Conservation (phyloP, 257 asterid species). For the Capsicum pubescens region DNA sequence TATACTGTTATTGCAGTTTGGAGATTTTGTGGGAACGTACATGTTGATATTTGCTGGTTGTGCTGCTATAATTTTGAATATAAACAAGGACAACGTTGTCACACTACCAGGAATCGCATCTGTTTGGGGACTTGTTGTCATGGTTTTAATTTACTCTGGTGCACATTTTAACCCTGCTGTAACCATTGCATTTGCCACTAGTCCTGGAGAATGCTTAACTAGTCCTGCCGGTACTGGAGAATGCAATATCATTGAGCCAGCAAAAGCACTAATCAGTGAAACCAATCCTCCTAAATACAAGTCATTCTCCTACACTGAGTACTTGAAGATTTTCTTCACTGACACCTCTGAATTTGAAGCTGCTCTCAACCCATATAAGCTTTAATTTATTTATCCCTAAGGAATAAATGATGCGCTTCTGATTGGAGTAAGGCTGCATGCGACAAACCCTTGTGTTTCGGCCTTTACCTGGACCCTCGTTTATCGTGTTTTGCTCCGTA, state of each 20-base stretch:
- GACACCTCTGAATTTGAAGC: conserved; percentile 20
- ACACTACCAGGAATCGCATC: no score
- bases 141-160: no score
- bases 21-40: conserved; percentile 44
- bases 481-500: no score
- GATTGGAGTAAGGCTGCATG: not conserved
- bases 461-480: no score
- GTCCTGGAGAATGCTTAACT: not conserved
- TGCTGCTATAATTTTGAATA: conserved; percentile 38
- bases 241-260: conserved; percentile 1
- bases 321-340: not conserved
- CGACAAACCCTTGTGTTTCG: no score
- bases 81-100: conserved; percentile 30
- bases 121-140: no score
- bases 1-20: conserved; percentile 28
- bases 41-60: conserved; percentile 44
- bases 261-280: not conserved
- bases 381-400: not conserved
- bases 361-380: conserved; percentile 1
- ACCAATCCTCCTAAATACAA: not conserved
- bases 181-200: no score
- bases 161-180: no score
- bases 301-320: conserved; percentile 19
- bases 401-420: not conserved
- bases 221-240: not conserved